phyloP scores from a whole-genome alignment of 257 asterid species.

The Przewalskia tangutica region DNA sequence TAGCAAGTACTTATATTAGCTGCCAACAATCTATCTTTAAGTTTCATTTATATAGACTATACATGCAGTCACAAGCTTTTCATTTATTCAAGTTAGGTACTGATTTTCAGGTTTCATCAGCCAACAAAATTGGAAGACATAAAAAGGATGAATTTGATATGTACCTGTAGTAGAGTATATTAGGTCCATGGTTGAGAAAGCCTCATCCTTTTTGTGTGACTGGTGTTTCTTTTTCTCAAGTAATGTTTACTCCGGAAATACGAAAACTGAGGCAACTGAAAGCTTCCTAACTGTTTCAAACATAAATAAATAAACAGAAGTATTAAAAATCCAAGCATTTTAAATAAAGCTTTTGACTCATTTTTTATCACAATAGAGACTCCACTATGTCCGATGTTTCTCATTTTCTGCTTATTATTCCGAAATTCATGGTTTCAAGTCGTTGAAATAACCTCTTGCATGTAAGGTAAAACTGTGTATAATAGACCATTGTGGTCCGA shows the following conservation, averaged over 20 bases:
- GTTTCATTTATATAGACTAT: conserved; percentile 35
- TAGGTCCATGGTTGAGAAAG: conserved; percentile 15
- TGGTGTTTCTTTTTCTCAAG: not conserved
- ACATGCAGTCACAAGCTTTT: conserved; percentile 46
- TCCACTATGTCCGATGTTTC: not conserved
- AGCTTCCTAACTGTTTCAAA: not conserved
- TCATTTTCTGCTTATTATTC: not conserved
- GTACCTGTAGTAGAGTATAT: not conserved
- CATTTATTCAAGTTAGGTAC: conserved; percentile 28
- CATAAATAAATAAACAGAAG: not conserved
- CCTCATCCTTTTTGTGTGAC: conserved; percentile 37
- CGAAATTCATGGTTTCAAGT: not conserved
- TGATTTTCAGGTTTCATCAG: conserved; percentile 8
- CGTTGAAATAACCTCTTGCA: too few relatives aligned
- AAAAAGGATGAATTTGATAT: conserved; percentile 12
- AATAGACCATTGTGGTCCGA: too few relatives aligned
- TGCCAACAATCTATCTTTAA: conserved; percentile 10
- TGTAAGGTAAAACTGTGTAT: too few relatives aligned
- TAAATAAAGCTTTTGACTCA: not conserved
- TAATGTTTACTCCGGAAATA: not conserved
- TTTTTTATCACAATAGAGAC: not conserved
- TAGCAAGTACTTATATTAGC: not conserved
- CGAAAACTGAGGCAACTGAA: not conserved
- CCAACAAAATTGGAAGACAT: conserved; percentile 15
- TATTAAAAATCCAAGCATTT: not conserved